A percentile compares a stretch with the other conserved stretches of the same genome.
Conservation (phyloP, 192 early-diverging fungal species). For the Entomortierella lignicola region DNA sequence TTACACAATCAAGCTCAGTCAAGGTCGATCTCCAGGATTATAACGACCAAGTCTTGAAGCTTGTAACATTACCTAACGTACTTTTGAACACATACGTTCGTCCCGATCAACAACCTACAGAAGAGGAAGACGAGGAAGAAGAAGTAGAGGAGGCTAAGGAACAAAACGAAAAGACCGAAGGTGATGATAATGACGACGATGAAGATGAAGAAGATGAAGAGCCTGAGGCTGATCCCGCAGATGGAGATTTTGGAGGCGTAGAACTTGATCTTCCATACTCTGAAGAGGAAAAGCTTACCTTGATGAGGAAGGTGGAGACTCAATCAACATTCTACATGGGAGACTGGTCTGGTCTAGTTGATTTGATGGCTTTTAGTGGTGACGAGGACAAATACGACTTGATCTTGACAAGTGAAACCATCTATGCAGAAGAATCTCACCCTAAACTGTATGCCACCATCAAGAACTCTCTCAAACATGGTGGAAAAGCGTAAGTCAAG, state of each 20-base stretch:
- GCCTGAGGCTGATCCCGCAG: constrained; percentile 29
- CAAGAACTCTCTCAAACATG: constrained; percentile 60
- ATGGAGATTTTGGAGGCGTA: constrained; percentile 42
- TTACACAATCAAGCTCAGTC: constrained; percentile 59
- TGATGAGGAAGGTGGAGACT: constrained; percentile 35
- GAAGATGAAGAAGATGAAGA: constrained; percentile 60
- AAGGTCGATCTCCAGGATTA: constrained; percentile 93
- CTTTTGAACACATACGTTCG: constrained; percentile 78
- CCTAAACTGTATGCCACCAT: constrained; percentile 71
- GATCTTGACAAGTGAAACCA: constrained; percentile 83
- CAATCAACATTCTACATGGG: constrained; percentile 73
- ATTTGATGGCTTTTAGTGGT: constrained; percentile 55
- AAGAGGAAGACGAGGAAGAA: constrained; percentile 35
- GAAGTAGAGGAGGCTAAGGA: constrained; percentile 33
- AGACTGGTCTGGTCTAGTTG: constrained; percentile 70
- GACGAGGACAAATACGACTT: constrained; percentile 72
- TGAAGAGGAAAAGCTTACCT: constrained; percentile 31
- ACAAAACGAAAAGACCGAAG: constrained; percentile 30
- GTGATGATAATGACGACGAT: constrained; percentile 38
- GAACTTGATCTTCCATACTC: constrained; percentile 57
- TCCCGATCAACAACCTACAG: constrained; percentile 43
- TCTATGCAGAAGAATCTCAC: constrained; percentile 75
- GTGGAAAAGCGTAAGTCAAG: constrained; percentile 61
- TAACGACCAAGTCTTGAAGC: constrained; percentile 87
- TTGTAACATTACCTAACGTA: constrained; percentile 93